Evolutionary conservation across 176 grass and related monocot genomes (phyloP).

Genomic region (Aegilops longissima): DNA sequence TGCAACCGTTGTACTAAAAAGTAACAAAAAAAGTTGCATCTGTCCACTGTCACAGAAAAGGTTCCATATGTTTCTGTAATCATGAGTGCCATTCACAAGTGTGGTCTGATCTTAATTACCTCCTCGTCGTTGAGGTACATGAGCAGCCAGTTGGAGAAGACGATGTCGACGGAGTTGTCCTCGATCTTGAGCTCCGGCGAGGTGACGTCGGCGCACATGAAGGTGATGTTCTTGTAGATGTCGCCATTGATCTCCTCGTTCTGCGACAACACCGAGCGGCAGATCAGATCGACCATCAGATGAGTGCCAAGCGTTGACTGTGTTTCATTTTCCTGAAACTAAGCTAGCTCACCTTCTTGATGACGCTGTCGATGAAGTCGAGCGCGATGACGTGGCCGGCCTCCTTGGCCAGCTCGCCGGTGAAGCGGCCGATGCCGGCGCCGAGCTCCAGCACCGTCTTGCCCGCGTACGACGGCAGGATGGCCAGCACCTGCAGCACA

Average conservation of each 20-base stretch:
- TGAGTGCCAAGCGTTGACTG: background rate
- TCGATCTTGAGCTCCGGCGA: slow-evolving; percentile 67
- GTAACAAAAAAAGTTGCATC: background rate
- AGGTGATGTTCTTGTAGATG: slow-evolving; percentile 64
- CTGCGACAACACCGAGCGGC: slow-evolving; percentile 39
- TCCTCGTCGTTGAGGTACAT: slow-evolving; percentile 98
- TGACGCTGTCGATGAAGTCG: slow-evolving; percentile 97
- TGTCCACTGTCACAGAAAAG: background rate
- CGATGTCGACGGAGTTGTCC: slow-evolving; percentile 79
- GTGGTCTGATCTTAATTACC: slow-evolving; percentile 48
- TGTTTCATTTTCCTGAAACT: background rate
- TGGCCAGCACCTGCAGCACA: slow-evolving; percentile 61
- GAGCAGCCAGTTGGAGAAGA: slow-evolving; percentile 97
- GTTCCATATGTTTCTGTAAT: background rate
- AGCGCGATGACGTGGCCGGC: slow-evolving; percentile 82
- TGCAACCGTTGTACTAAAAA: background rate
- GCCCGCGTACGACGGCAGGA: slow-evolving; percentile 77
- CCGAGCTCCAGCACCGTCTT: slow-evolving; percentile 90
- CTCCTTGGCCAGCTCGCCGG: slow-evolving; percentile 86
- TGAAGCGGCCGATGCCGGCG: slow-evolving; percentile 93
- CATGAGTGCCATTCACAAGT: background rate
- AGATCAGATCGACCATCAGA: background rate
- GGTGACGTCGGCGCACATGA: slow-evolving; percentile 92
- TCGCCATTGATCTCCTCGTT: slow-evolving; percentile 90
- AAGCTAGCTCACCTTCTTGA: slow-evolving; percentile 69